Percentiles rank a stretch among this genome's conserved stretches.
These are phyloP conservation scores for Stephania cephalantha DNA, from an alignment of 164 flowering plant species.

Conservation along the genomic window DNA sequence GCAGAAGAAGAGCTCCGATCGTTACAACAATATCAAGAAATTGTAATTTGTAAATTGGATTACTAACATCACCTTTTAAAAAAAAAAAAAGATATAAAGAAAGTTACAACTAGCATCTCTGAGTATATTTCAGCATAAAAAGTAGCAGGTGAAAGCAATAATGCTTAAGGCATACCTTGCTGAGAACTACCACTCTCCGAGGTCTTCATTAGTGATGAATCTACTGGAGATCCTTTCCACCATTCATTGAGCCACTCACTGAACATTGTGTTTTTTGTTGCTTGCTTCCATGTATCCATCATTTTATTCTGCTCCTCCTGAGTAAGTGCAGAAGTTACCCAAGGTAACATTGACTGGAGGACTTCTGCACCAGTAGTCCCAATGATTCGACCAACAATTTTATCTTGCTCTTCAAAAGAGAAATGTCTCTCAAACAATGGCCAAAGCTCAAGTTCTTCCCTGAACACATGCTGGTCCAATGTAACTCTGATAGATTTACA, in stretches of 20 bases:
- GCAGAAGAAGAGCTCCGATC: neutral
- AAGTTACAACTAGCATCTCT: no score
- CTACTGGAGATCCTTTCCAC: constrained; percentile 63
- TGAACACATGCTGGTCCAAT: constrained; percentile 71
- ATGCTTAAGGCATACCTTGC: constrained; percentile 37
- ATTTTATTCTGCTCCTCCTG: constrained; percentile 90
- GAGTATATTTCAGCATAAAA: neutral
- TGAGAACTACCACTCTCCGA: constrained; percentile 37
- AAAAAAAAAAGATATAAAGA: no score
- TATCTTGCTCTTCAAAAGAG: constrained; percentile 93
- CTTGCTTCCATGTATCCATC: constrained; percentile 96
- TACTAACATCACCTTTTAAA: neutral
- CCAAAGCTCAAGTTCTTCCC: constrained; percentile 95
- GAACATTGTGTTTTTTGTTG: constrained; percentile 94
- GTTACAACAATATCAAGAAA: neutral
- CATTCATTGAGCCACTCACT: constrained; percentile 97
- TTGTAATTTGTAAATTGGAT: neutral
- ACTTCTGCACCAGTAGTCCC: constrained; percentile 98
- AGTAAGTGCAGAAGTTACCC: constrained; percentile 89
- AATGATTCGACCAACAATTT: constrained; percentile 86
- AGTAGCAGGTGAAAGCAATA: neutral
- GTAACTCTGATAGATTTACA: constrained; percentile 88
- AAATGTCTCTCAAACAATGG: constrained; percentile 88
- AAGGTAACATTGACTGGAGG: constrained; percentile 92
- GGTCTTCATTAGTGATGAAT: constrained; percentile 28